These are phyloP conservation scores for Cladophialophora carrionii DNA, from an alignment of 2,329 filamentous ascomycete species.

Conservation along the genomic window DNA sequence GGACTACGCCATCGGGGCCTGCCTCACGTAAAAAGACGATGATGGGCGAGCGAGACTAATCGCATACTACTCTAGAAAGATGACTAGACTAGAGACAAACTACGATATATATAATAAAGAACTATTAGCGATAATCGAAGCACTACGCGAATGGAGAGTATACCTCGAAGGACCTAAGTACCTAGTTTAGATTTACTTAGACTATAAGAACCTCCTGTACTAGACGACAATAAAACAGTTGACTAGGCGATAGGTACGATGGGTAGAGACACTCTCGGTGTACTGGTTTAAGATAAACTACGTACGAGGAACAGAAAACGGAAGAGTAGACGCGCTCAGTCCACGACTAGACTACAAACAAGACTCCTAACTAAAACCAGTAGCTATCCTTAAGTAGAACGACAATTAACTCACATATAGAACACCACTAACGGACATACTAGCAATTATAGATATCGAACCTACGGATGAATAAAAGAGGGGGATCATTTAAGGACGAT, in stretches of 20 bases:
- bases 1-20: slow-evolving; percentile 21
- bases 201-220: slow-evolving; percentile 34
- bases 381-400: slow-evolving; percentile 4
- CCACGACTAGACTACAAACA: slow-evolving; percentile 24
- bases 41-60: slow-evolving; percentile 19
- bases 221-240: slow-evolving; percentile 18
- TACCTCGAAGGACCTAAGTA: slow-evolving; percentile 27
- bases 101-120: slow-evolving; percentile 32
- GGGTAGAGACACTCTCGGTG: background rate
- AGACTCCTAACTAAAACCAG: background rate
- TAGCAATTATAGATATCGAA: slow-evolving; percentile 11
- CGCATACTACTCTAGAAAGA: slow-evolving; percentile 17
- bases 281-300: background rate
- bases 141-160: slow-evolving; percentile 27
- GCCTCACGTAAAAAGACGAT: slow-evolving; percentile 17
- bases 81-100: background rate
- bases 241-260: slow-evolving; percentile 23
- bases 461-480: background rate
- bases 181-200: slow-evolving; percentile 25
- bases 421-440: no score
- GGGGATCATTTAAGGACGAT: slow-evolving; percentile 18
- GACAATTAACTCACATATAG: no score
- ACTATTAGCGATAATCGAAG: slow-evolving; percentile 31
- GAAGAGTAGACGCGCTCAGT: slow-evolving; percentile 7
- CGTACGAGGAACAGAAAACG: background rate